A percentile compares a stretch with the other conserved stretches of the same genome.
phyloP scores from a whole-genome alignment of 2,329 filamentous ascomycete genomes.

The Exophiala sideris region DNA sequence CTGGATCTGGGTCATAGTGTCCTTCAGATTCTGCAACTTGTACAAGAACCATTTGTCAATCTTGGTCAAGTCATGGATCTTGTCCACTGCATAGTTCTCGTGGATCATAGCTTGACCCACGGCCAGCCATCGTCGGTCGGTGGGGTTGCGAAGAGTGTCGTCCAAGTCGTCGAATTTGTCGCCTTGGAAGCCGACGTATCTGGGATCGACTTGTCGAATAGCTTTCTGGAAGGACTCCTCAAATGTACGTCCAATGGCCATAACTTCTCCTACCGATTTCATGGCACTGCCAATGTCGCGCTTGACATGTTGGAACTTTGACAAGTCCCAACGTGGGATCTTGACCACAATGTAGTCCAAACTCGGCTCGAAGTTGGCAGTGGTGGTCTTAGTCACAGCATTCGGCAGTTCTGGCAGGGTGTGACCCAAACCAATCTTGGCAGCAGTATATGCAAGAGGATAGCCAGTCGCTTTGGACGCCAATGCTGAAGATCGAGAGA shows the following conservation, averaged over 20 bases:
- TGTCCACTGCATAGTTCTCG: conserved; percentile 90
- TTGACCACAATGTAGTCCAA: conserved; percentile 98
- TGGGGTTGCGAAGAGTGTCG: conserved; percentile 84
- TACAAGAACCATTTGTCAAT: conserved; percentile 99
- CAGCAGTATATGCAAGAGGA: conserved; percentile 92
- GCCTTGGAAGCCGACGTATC: conserved; percentile 88
- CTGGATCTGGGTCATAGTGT: conserved; percentile 83
- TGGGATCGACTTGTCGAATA: conserved; percentile 92
- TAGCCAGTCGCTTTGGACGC: conserved; percentile 98
- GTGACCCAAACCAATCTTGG: conserved; percentile 96
- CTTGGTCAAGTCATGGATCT: conserved; percentile 89
- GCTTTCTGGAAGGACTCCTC: conserved; percentile 99
- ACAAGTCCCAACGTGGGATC: conserved; percentile 96
- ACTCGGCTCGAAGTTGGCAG: conserved; percentile 96
- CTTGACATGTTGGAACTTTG: conserved; percentile 99
- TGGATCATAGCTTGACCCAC: conserved; percentile 98
- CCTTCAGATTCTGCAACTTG: conserved; percentile 96
- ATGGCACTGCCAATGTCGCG: conserved; percentile 95
- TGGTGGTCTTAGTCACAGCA: conserved; percentile 96
- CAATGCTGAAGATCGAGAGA: conserved; percentile 93
- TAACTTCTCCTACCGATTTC: conserved; percentile 99
- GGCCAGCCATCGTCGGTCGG: conserved; percentile 93
- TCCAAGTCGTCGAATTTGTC: conserved; percentile 93
- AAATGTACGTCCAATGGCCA: conserved; percentile 97
- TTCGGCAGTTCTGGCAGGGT: conserved; percentile 94